A percentile compares a stretch with the other conserved stretches of the same genome.
phyloP scores from a whole-genome alignment of 306 rosid species.

The Rubus idaeus region DNA sequence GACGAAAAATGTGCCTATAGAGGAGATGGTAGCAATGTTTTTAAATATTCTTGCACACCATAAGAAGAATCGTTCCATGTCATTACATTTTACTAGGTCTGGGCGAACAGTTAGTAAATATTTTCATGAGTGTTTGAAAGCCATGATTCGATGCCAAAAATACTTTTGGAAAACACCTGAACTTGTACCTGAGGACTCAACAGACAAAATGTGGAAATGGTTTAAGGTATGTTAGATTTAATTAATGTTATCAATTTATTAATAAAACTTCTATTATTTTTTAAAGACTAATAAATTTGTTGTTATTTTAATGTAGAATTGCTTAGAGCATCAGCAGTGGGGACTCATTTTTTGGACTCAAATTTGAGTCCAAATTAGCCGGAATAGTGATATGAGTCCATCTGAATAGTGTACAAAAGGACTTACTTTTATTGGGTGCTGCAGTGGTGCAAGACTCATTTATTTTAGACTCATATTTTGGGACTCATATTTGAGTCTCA shows the following conservation, averaged over 20 bases:
- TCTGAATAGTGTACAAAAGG: too few species aligned
- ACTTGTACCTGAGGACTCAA: not conserved
- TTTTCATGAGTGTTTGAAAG: constrained; percentile 1
- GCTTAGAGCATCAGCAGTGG: too few species aligned
- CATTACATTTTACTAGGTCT: not conserved
- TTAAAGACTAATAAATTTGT: too few species aligned
- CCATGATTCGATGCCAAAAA: not conserved
- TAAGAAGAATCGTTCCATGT: not conserved
- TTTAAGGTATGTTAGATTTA: not conserved
- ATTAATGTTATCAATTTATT: too few species aligned
- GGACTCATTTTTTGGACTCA: too few species aligned
- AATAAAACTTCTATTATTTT: not conserved
- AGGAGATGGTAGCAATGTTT: not conserved
- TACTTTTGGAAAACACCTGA: not conserved
- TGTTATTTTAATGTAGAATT: not conserved
- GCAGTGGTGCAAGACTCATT: too few species aligned
- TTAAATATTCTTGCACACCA: not conserved
- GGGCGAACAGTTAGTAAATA: constrained; percentile 11
- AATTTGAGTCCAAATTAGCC: too few species aligned
- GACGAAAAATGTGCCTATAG: not conserved
- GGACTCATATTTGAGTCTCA: too few species aligned
- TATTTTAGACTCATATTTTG: too few species aligned
- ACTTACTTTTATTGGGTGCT: too few species aligned
- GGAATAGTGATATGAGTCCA: too few species aligned
- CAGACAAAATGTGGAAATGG: not conserved